Evolutionary conservation across 345 rosid species (phyloP), one percentile per base, ranked within the genome.

Genomic region (Mallotus nudiflorus): DNA sequence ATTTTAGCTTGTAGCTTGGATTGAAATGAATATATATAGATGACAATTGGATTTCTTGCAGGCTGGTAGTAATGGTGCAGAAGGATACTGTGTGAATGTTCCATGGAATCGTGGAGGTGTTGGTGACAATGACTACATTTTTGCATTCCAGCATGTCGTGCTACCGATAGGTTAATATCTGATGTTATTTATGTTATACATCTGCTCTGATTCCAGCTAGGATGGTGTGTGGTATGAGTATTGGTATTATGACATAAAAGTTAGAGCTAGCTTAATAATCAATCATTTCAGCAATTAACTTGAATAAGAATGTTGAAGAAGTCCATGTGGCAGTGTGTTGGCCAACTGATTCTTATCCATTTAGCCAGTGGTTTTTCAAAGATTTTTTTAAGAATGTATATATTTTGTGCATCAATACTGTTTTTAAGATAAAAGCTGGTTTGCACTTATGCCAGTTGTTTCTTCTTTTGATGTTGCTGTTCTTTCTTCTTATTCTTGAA

Each of bases 31-130:
- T 15, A 5, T 42, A 27, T 28, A n/a, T 12, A 33, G 9, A 55
- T 55, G 27, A 63, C 13, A 15, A 1, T 14, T 44, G 25, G 44
- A 25, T 14, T 55, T 71, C 71, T 31, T 77, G 69, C 76, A 95
- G 99, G 86, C 90, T 77, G 99, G 99, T 75, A 76, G 74, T 46
- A 79, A 82, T 18, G 99, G 96, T 55, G 99, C 92, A 61, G 97
- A 92, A 83, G 99, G 99, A 48, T 89, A 82, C 71, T 95, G 99
- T 49, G 97, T 92, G 53, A 92, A 95, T 81, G 66, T 95, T 69
- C 99, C 99, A n/a, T 95, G 99, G 99, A 92, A 91, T 71, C 81
- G 96, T 29, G 89, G 96, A 42, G 98, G 96, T 73, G 92, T 95
- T 67, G 97, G 99, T 22, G 99, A 95, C 79, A 85, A 88, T 66